Evolutionary conservation across 139 green algal species (phyloP), one percentile per base, ranked within the genome.

Genomic region (Tetradesmus obliquus): DNA sequence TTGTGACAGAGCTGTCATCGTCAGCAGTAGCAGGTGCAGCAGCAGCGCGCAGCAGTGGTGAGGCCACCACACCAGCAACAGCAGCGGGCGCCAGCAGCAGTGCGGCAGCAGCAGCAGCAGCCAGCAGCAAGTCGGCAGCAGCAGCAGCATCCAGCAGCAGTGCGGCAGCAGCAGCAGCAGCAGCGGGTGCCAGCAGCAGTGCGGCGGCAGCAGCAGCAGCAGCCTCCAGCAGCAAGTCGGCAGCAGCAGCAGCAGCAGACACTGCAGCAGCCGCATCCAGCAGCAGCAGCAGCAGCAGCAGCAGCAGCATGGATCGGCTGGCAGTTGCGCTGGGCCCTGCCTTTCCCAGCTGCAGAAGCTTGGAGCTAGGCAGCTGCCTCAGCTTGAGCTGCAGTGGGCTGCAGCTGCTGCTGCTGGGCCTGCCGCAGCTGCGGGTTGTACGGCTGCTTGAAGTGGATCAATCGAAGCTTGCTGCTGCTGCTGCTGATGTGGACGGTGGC

Each of bases 341-440:
- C 53, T 88, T 88, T 53, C 84, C 84, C 4, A 22, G 57, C 7
- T 51, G 51, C 3, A 15, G 51, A 9, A 55, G 57, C 17, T 10
- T 88, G 22, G 84, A 79, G 22, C 45, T 88, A 1, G 84, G 84
- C 57, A 88, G 84, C 57, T 88, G 84, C 19, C 19, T 55, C 3
- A 71, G 12, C 51, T 10, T 87, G 53, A 87, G 54, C 15, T 20
- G 9, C 10, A 22, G 12, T 53, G 54, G 17, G 15, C 54, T 87
- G 3, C 17, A 71, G 53, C 10, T 45, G 54, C 45, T 87, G 53
- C 60, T 71, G 60, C 60, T 71, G 60, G 60, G 60, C 10, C 9
- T 71, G 60, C 60, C 60, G 9, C 60, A 71, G 60, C 60, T 71
- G 60, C 60, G 60, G 60, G 60, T 71, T 10, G 10, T 71, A 12